A percentile compares a stretch with the other conserved stretches of the same genome.
These are phyloP conservation scores for Sarocladium brachiariae DNA, from an alignment of 2,329 filamentous ascomycete species.

Conservation along the genomic window DNA sequence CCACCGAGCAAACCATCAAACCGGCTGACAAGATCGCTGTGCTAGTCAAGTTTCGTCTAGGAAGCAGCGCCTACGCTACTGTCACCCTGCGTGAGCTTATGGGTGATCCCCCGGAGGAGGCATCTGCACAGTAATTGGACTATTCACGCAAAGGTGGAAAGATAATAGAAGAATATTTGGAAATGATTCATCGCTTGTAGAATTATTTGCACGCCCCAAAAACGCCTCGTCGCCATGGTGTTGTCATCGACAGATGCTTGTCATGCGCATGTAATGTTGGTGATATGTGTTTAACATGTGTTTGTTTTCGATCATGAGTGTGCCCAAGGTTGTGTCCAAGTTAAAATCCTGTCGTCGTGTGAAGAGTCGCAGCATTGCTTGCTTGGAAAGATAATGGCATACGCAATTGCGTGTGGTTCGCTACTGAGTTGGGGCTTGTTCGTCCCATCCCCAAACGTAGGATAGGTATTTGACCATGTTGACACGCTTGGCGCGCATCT, in stretches of 20 bases:
- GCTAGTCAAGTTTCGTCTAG: constrained; percentile 68
- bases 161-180: too few species aligned
- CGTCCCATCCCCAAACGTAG: constrained; percentile 96
- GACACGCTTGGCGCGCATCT: constrained; percentile 92
- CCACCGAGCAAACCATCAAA: not conserved
- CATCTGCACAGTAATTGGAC: not conserved
- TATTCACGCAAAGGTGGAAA: too few species aligned
- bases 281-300: not conserved
- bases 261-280: not conserved
- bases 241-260: not conserved
- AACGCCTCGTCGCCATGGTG: not conserved
- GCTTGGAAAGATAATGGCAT: not conserved
- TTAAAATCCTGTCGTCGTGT: too few species aligned
- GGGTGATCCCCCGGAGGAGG: constrained; percentile 31
- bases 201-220: not conserved
- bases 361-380: too few species aligned
- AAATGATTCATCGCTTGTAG: not conserved
- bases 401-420: not conserved
- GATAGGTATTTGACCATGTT: constrained; percentile 94
- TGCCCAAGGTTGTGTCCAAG: not conserved
- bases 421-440: constrained; percentile 25
- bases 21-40: constrained; percentile 48
- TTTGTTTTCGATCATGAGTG: not conserved
- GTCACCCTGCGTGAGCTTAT: constrained; percentile 77
- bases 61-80: constrained; percentile 76